These are phyloP conservation scores for Rhizopogon vesiculosus DNA, from an alignment of 768 basidiomycete species.

Conservation along the genomic window DNA sequence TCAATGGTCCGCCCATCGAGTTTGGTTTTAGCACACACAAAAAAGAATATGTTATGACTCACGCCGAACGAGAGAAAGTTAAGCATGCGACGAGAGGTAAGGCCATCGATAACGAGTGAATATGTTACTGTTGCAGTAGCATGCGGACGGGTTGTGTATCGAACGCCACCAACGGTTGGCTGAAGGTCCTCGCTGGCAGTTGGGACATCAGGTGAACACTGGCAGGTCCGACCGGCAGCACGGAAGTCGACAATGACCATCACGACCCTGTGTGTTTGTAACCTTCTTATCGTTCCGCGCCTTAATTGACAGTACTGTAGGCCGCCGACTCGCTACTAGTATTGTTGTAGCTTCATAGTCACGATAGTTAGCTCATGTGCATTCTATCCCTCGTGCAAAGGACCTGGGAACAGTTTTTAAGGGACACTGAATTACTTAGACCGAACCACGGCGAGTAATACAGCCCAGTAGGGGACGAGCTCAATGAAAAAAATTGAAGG, in stretches of 20 bases:
- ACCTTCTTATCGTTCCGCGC: background rate
- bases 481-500: too few relatives aligned
- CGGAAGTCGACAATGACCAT: constrained; percentile 24
- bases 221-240: background rate
- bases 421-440: too few relatives aligned
- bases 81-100: background rate
- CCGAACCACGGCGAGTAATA: too few relatives aligned
- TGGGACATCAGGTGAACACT: constrained; percentile 12
- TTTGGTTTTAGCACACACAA: background rate
- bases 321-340: constrained; percentile 16
- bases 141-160: constrained; percentile 2
- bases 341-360: constrained; percentile 35
- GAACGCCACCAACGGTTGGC: constrained; percentile 17
- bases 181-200: constrained; percentile 21
- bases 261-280: constrained; percentile 19
- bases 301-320: constrained; percentile 1
- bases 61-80: background rate
- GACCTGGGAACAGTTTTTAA: constrained; percentile 1
- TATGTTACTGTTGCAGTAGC: constrained; percentile 4
- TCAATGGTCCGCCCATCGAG: too few relatives aligned
- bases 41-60: background rate
- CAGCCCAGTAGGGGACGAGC: too few relatives aligned
- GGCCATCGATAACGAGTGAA: too few relatives aligned
- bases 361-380: constrained; percentile 28
- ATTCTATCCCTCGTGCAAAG: constrained; percentile 14